Percentiles rank a stretch among this genome's conserved stretches.
These are phyloP conservation scores for Triangularia verruculosa DNA, from an alignment of 2,329 filamentous ascomycete genomes.

Conservation along the genomic window DNA sequence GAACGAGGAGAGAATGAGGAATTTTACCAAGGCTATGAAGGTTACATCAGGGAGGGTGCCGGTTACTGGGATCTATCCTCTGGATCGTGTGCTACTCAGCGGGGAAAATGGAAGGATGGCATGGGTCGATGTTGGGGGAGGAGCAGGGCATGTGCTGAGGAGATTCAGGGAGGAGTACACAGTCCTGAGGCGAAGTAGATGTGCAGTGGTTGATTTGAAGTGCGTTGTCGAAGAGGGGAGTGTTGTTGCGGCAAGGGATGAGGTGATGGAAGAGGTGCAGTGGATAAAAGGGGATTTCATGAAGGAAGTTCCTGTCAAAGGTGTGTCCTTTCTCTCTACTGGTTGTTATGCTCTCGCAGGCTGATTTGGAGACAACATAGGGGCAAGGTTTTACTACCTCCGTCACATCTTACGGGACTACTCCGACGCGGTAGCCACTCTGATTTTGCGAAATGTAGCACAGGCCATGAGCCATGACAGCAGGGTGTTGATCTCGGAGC, in stretches of 20 bases:
- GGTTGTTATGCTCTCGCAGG: background rate
- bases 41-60: conserved; percentile 27
- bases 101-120: conserved; percentile 18
- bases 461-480: conserved; percentile 12
- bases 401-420: conserved; percentile 36
- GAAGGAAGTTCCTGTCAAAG: conserved; percentile 29
- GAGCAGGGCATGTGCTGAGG: conserved; percentile 31
- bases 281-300: conserved; percentile 32
- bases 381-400: conserved; percentile 34
- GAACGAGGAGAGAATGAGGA: conserved; percentile 24
- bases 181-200: conserved; percentile 25
- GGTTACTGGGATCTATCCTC: conserved; percentile 31
- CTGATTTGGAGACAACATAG: conserved; percentile 5
- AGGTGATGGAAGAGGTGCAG: conserved; percentile 25
- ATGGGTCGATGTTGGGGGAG: conserved; percentile 35
- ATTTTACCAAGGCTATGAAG: conserved; percentile 32
- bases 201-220: conserved; percentile 33
- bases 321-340: conserved; percentile 20
- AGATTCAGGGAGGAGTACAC: conserved; percentile 27
- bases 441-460: conserved; percentile 25
- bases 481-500: conserved; percentile 26
- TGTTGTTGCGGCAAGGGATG: conserved; percentile 14
- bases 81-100: conserved; percentile 23
- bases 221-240: conserved; percentile 28
- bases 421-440: conserved; percentile 27